Evolutionary conservation across 2,329 filamentous ascomycete species (phyloP).

Genomic region (Dothidotthia symphoricarpi): DNA sequence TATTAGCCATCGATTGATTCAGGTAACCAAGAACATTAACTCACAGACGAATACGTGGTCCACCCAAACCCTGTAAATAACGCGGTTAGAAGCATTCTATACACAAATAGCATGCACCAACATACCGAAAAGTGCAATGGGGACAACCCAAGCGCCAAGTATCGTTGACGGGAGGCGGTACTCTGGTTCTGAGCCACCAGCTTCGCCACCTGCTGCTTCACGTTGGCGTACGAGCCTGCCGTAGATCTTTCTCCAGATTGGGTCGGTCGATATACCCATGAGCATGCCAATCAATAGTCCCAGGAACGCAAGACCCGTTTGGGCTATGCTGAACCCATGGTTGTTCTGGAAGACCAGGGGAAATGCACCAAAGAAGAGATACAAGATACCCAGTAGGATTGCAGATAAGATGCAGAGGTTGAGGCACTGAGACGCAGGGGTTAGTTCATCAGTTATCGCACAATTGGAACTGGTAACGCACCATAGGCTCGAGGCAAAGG

Average conservation of each 20-base stretch:
- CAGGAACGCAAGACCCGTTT: constrained; percentile 76
- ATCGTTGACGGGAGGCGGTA: constrained; percentile 72
- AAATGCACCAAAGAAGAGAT: constrained; percentile 90
- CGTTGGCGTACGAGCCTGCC: constrained; percentile 56
- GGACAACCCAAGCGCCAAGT: constrained; percentile 71
- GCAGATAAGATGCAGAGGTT: constrained; percentile 79
- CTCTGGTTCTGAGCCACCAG: constrained; percentile 73
- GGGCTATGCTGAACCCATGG: constrained; percentile 75
- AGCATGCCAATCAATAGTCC: constrained; percentile 65
- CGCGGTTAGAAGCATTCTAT: constrained; percentile 29
- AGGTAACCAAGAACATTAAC: constrained; percentile 61
- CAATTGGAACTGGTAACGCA: constrained; percentile 15
- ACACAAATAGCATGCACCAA: constrained; percentile 22
- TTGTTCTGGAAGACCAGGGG: constrained; percentile 72
- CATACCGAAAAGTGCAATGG: constrained; percentile 74
- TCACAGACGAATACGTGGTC: constrained; percentile 72
- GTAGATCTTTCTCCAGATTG: constrained; percentile 65
- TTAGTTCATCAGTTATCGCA: constrained; percentile 29
- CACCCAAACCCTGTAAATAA: constrained; percentile 66
- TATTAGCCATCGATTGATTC: constrained; percentile 31
- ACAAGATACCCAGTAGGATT: constrained; percentile 81
- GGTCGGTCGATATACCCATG: constrained; percentile 60
- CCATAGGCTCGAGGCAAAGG: constrained; percentile 78
- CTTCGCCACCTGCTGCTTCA: constrained; percentile 51
- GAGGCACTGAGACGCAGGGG: constrained; percentile 52